phyloP scores from a whole-genome alignment of 2,329 filamentous ascomycete species.

The Aspergillus sergii region DNA sequence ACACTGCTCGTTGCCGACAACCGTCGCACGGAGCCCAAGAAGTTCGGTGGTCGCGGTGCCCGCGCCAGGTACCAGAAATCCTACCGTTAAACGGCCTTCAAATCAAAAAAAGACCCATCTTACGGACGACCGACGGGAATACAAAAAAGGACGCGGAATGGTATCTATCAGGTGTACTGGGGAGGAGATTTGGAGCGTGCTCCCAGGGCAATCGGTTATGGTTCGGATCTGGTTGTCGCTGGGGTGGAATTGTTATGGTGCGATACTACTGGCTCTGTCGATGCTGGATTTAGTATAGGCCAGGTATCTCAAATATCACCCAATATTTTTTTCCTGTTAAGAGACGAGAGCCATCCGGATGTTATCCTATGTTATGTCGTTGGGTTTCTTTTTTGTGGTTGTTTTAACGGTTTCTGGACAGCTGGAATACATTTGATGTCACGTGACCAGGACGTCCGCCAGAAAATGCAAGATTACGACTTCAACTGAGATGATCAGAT shows the following conservation, averaged over 20 bases:
- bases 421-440: conserved; percentile 5
- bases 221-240: conserved; percentile 26
- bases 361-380: conserved; percentile 8
- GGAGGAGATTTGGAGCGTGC: conserved; percentile 17
- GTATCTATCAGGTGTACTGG: conserved; percentile 20
- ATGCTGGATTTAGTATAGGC: conserved; percentile 33
- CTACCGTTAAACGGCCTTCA: conserved; percentile 76
- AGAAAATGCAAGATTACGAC: conserved; percentile 6
- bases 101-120: conserved; percentile 7
- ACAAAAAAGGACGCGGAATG: conserved; percentile 17
- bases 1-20: conserved; percentile 98
- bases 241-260: conserved; percentile 25
- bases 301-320: conserved; percentile 36
- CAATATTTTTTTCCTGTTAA: conserved; percentile 23
- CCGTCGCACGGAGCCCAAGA: conserved; percentile 99
- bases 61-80: conserved; percentile 98
- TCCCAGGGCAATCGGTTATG: conserved; percentile 14
- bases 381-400: background rate
- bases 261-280: conserved; percentile 29
- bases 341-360: conserved; percentile 12
- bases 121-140: conserved; percentile 1
- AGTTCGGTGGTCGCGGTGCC: conserved; percentile 81
- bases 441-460: conserved; percentile 1
- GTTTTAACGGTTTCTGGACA: conserved; percentile 7
- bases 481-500: background rate